Conservation (phyloP, 2,329 filamentous ascomycete species). For the Epichloe festucae region DNA sequence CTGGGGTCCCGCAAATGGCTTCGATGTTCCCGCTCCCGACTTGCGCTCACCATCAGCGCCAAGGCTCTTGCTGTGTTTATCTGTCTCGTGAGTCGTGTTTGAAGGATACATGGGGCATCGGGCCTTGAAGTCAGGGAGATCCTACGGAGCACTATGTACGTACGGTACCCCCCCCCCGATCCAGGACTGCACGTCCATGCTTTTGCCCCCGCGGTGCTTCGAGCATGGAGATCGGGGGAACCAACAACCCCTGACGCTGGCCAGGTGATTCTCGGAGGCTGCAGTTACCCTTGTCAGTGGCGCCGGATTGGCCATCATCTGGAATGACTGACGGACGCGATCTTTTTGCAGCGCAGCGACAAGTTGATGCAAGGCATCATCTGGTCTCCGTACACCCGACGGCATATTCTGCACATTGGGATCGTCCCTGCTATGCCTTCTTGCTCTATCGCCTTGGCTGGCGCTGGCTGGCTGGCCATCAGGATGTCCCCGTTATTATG, state of each 20-base stretch:
- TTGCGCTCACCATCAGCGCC: neutral
- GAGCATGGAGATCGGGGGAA: neutral
- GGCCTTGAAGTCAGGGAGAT: neutral
- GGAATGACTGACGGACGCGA: neutral
- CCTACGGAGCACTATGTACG: too few relatives aligned
- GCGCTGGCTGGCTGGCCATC: too few relatives aligned
- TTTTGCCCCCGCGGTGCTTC: neutral
- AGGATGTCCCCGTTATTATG: neutral
- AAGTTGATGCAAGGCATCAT: too few relatives aligned
- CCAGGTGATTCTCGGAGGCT: neutral
- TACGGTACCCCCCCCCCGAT: neutral
- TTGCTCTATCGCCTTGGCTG: neutral
- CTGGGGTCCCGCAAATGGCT: neutral
- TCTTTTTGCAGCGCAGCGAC: neutral
- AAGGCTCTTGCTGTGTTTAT: too few relatives aligned
- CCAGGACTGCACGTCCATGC: neutral
- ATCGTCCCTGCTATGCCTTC: too few relatives aligned
- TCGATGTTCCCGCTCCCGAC: neutral
- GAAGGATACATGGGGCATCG: too few relatives aligned
- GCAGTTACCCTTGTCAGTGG: neutral
- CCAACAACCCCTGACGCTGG: neutral
- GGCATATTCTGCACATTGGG: too few relatives aligned
- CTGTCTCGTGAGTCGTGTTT: too few relatives aligned
- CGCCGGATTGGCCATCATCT: neutral
- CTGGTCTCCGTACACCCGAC: too few relatives aligned